Percentiles rank a stretch among this genome's conserved stretches.
These are phyloP conservation scores for Fraxinus pennsylvanica DNA, from an alignment of 257 asterid species.

Conservation along the genomic window DNA sequence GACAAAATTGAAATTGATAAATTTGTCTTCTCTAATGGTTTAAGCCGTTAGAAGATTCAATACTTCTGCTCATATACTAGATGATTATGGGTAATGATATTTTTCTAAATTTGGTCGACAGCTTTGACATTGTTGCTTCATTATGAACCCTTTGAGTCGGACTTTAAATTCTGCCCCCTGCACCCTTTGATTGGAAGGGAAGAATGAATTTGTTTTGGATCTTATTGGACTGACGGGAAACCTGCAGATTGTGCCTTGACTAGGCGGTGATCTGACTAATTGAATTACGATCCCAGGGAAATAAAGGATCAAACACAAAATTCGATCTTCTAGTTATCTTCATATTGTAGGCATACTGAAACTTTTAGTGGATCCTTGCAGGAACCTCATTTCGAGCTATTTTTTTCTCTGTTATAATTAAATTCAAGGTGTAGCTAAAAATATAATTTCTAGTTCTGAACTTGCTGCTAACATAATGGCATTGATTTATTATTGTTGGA, in stretches of 20 bases:
- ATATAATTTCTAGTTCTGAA: not conserved
- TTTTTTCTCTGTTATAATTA: not conserved
- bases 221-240: not conserved
- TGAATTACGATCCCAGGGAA: too few relatives aligned
- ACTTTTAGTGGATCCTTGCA: too few relatives aligned
- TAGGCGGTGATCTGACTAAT: not conserved
- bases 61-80: not conserved
- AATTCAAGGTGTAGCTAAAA: not conserved
- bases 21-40: not conserved
- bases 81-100: not conserved
- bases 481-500: not conserved
- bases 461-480: not conserved
- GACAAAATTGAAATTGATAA: not conserved
- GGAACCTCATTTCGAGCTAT: not conserved
- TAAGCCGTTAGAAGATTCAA: not conserved
- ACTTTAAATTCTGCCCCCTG: not conserved
- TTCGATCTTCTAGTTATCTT: too few relatives aligned
- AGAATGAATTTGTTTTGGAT: not conserved
- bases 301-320: too few relatives aligned
- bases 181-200: not conserved
- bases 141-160: not conserved
- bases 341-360: not conserved
- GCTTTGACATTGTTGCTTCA: not conserved
- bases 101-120: not conserved
- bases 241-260: not conserved